A percentile compares a stretch with the other conserved stretches of the same genome.
These are phyloP conservation scores for Vitis hybrid DNA, from an alignment of 177 flowering plant genomes.

Conservation along the genomic window DNA sequence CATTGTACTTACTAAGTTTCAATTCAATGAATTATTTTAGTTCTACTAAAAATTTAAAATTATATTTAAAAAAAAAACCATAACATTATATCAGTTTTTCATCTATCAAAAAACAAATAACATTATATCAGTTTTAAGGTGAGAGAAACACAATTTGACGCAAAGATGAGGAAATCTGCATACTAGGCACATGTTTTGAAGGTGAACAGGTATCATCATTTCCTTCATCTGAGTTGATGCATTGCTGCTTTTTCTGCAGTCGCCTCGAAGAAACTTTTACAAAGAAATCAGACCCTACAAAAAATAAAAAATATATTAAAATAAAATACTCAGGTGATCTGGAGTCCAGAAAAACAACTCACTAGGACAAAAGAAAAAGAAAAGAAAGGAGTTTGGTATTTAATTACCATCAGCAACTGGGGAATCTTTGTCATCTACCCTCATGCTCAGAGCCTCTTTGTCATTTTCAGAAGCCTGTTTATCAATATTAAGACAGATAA, in stretches of 20 bases:
- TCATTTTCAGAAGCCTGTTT: slow-evolving; percentile 32
- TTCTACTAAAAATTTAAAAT: no score
- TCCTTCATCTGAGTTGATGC: slow-evolving; percentile 19
- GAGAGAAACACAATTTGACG: not conserved
- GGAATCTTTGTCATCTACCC: slow-evolving; percentile 18
- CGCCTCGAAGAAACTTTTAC: slow-evolving; percentile 34
- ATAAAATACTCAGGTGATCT: not conserved
- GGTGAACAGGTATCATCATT: slow-evolving; percentile 10
- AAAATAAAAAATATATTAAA: not conserved
- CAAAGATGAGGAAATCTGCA: slow-evolving; percentile 6
- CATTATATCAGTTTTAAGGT: not conserved
- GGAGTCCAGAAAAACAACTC: not conserved
- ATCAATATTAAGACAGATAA: slow-evolving; percentile 7
- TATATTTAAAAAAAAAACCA: no score
- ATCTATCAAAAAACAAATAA: no score
- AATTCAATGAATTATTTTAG: no score
- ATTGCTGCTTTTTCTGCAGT: slow-evolving; percentile 18
- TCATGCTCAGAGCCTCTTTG: slow-evolving; percentile 19
- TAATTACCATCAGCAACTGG: slow-evolving; percentile 32
- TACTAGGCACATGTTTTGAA: slow-evolving; percentile 27
- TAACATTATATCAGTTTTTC: not conserved
- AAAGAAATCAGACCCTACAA: slow-evolving; percentile 37
- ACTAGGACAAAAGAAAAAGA: not conserved
- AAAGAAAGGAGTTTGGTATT: not conserved
- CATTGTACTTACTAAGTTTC: no score